Conservation (phyloP, 371 early-diverging fungal genomes). For the Blakeslea trispora region DNA sequence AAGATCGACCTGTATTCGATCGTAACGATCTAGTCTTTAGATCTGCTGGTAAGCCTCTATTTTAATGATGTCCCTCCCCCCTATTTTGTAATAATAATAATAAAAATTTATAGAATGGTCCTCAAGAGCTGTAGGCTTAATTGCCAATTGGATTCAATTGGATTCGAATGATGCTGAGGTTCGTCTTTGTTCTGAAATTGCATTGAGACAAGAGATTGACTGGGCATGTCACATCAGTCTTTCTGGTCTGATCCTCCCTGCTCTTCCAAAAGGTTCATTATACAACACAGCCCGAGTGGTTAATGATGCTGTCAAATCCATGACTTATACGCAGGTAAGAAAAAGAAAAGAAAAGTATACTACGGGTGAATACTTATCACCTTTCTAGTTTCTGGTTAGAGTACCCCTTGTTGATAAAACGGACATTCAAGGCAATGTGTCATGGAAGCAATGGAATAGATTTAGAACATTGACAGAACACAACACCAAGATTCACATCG, state of each 20-base stretch:
- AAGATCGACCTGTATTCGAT: constrained; percentile 43
- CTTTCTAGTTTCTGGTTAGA: constrained; percentile 32
- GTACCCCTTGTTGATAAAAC: constrained; percentile 39
- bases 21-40: constrained; percentile 47
- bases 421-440: constrained; percentile 35
- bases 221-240: constrained; percentile 78
- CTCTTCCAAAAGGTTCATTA: constrained; percentile 34
- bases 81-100: too few species aligned
- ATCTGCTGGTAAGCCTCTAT: constrained; percentile 41
- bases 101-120: constrained; percentile 52
- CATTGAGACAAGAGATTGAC: constrained; percentile 68
- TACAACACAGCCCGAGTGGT: constrained; percentile 64
- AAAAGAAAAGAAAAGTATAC: constrained; percentile 8
- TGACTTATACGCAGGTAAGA: constrained; percentile 52
- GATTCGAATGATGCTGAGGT: constrained; percentile 55
- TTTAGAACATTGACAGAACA: constrained; percentile 63
- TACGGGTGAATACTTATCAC: background rate
- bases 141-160: constrained; percentile 65
- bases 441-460: constrained; percentile 71
- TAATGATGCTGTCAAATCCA: constrained; percentile 40
- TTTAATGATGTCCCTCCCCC: too few species aligned
- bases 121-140: constrained; percentile 54
- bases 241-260: constrained; percentile 58
- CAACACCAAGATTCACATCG: constrained; percentile 53
- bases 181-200: constrained; percentile 63